Evolutionary conservation across 1,284 basidiomycete genomes (phyloP), one percentile per base, ranked within the genome.

Genomic region (Pterulicium gracile): DNA sequence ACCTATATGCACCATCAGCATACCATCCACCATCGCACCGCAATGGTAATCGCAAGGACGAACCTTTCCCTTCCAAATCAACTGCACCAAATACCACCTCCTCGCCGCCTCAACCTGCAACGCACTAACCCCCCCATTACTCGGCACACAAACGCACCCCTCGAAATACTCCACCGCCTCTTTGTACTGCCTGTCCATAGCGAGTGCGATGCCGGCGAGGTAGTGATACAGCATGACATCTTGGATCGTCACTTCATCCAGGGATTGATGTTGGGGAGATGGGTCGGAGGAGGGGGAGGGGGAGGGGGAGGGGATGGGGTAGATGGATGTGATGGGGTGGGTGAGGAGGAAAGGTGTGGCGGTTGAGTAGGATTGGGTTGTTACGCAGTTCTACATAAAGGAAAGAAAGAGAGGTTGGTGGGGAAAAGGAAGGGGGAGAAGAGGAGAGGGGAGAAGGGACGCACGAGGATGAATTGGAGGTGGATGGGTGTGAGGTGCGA

Each of bases 151-250:
- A 17, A 39, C 36, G 15, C 36, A 39, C 4, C 36, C 36, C 36
- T 39, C 36, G 19, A 39, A 39, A 17, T 39, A 39, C 15, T 39
- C 36, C 15, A 17, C 36, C 15, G 36, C 36, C 15, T 39, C 36
- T 39, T 39, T 17, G 15, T 39, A 39, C 4, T 17, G 5, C 4
- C 19, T 7, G 4, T 13, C 5, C 36, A 39, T 39, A 13, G 36
- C 36, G 4, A 39, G 36, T 4, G 36, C 36, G n/a, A 39, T 39
- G 7, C 36, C 36, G 15, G 7, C 36, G 7, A 39, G 36, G 15
- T 39, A 17, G 36, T 39, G 36, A 17, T 39, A 39, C n/a, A 39
- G 36, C 36, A 39, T 39, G n/a, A 39, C 36, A 39, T 39, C 36
- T 17, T 39, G 36, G 5, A 39, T 39, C 4, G 36, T 7, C 7